Conservation (phyloP, 75 land plant genomes). For the Selaginella tamariscina region DNA sequence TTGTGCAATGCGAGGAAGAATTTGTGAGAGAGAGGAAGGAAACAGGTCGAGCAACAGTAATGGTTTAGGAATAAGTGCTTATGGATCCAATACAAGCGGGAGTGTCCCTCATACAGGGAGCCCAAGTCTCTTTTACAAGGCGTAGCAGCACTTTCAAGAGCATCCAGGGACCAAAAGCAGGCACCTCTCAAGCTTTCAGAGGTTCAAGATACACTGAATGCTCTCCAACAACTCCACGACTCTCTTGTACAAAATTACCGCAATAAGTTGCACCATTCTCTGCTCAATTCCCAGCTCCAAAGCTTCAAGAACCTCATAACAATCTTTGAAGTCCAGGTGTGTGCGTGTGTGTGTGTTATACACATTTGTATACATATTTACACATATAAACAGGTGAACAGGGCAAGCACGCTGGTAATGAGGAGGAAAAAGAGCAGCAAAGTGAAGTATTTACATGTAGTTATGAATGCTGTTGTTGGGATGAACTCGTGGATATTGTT, state of each 20-base stretch:
- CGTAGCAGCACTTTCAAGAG: conserved; percentile 28
- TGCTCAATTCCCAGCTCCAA: conserved; percentile 24
- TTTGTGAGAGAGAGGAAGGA: too few species aligned
- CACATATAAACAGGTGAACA: conserved; percentile 19
- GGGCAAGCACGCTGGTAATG: conserved; percentile 28
- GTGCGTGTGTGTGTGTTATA: too few species aligned
- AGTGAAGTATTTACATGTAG: neutral
- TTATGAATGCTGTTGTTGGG: neutral
- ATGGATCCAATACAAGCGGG: neutral
- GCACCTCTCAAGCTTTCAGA: conserved; percentile 23
- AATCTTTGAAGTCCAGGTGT: too few species aligned
- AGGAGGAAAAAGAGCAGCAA: conserved; percentile 15
- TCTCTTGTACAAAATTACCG: conserved; percentile 20
- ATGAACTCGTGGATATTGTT: neutral
- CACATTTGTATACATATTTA: too few species aligned
- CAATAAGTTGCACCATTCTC: conserved; percentile 25
- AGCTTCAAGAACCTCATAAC: conserved; percentile 26
- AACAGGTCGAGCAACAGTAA: too few species aligned
- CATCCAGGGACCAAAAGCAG: conserved; percentile 28
- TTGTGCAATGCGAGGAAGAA: too few species aligned
- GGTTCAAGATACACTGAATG: conserved; percentile 25
- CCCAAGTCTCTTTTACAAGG: neutral
- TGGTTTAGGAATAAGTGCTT: too few species aligned
- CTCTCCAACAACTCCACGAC: conserved; percentile 20
- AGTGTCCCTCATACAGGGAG: neutral